phyloP scores from a whole-genome alignment of 306 rosid genomes.

The Fragaria nilgerrensis region DNA sequence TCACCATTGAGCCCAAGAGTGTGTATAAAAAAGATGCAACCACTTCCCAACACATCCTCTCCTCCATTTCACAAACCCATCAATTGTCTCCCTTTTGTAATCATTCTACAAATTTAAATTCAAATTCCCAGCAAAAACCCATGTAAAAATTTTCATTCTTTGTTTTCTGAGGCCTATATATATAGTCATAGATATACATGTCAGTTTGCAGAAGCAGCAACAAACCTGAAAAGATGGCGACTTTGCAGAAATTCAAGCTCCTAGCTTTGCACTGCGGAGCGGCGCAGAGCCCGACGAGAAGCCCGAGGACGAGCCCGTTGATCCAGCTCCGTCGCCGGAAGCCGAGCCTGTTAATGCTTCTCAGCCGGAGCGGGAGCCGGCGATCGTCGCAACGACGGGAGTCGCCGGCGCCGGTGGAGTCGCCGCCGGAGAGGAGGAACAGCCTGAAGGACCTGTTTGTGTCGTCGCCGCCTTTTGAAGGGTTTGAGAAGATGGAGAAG shows the following conservation, averaged over 20 bases:
- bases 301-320: slow-evolving; percentile 78
- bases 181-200: neutral
- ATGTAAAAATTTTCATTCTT: neutral
- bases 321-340: slow-evolving; percentile 71
- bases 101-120: slow-evolving; percentile 50
- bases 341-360: slow-evolving; percentile 56
- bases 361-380: slow-evolving; percentile 41
- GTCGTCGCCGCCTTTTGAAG: slow-evolving; percentile 54
- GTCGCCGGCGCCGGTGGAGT: slow-evolving; percentile 18
- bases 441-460: slow-evolving; percentile 69
- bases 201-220: neutral
- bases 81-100: slow-evolving; percentile 29
- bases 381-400: slow-evolving; percentile 40
- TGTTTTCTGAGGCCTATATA: neutral
- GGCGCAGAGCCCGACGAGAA: slow-evolving; percentile 62
- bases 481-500: slow-evolving; percentile 7
- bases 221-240: slow-evolving; percentile 48
- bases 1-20: neutral
- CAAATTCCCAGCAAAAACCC: slow-evolving; percentile 29
- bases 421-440: slow-evolving; percentile 33
- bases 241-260: slow-evolving; percentile 77
- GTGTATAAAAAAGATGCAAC: slow-evolving; percentile 6
- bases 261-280: slow-evolving; percentile 78
- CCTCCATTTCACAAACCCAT: slow-evolving; percentile 42
- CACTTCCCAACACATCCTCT: slow-evolving; percentile 51